phyloP scores from a whole-genome alignment of 139 green algal species.

The Chlorella sp. region DNA sequence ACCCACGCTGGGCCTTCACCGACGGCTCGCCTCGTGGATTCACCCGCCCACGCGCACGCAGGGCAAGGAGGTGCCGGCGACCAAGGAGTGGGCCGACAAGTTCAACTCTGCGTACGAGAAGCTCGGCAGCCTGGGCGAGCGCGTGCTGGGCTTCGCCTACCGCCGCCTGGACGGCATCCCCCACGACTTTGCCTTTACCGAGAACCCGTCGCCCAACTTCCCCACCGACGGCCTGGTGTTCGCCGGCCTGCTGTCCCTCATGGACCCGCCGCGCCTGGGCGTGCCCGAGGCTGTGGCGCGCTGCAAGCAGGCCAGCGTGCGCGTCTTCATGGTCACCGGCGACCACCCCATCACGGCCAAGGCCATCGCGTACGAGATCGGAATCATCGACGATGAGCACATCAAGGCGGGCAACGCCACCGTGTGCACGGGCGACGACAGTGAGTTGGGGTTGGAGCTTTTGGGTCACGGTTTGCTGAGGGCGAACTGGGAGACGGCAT shows the following conservation, averaged over 20 bases:
- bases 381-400: conserved; percentile 9
- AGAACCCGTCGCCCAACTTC: conserved; percentile 69
- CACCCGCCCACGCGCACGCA: too few species aligned
- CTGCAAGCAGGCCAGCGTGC: conserved; percentile 41
- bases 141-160: conserved; percentile 69
- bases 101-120: conserved; percentile 53
- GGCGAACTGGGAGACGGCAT: neutral
- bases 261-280: conserved; percentile 72
- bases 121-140: conserved; percentile 62
- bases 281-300: conserved; percentile 62
- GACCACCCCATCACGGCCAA: conserved; percentile 72
- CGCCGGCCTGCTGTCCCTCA: conserved; percentile 65
- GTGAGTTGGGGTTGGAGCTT: neutral
- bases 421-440: conserved; percentile 17
- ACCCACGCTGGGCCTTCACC: too few species aligned
- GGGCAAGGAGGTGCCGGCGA: conserved; percentile 44
- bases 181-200: conserved; percentile 44
- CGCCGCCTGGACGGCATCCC: conserved; percentile 29
- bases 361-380: conserved; percentile 54
- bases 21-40: too few species aligned
- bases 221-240: conserved; percentile 53
- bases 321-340: conserved; percentile 78
- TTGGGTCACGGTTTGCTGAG: neutral
- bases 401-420: conserved; percentile 41
- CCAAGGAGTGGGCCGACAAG: conserved; percentile 33